A percentile compares a stretch with the other conserved stretches of the same genome.
These are phyloP conservation scores for Acidomyces sp. DNA, from an alignment of 495 filamentous ascomycete genomes.

Conservation along the genomic window DNA sequence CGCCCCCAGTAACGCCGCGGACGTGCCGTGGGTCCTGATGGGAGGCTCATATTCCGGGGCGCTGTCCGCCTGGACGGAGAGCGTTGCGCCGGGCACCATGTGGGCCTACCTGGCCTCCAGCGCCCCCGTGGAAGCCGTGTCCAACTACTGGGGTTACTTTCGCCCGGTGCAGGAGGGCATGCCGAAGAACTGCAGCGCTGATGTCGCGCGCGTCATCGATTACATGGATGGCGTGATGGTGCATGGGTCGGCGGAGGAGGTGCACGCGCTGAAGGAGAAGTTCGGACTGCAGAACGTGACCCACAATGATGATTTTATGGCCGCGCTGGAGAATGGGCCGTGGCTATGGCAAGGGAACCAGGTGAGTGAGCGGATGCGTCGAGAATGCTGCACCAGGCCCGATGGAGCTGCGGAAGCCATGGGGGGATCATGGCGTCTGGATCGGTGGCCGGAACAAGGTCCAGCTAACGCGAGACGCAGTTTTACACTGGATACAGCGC, in stretches of 20 bases:
- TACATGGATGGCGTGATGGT: slow-evolving; percentile 40
- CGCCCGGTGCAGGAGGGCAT: slow-evolving; percentile 48
- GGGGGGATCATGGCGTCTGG: too few species aligned
- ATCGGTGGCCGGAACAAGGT: too few species aligned
- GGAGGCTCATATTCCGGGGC: slow-evolving; percentile 57
- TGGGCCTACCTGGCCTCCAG: slow-evolving; percentile 55
- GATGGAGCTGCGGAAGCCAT: too few species aligned
- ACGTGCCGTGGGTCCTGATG: slow-evolving; percentile 48
- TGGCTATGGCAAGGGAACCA: slow-evolving; percentile 46
- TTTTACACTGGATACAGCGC: slow-evolving; percentile 35
- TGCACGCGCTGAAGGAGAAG: slow-evolving; percentile 41
- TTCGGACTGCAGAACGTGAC: slow-evolving; percentile 43
- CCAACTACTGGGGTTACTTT: slow-evolving; percentile 57
- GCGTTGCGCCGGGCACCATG: slow-evolving; percentile 46
- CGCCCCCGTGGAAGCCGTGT: slow-evolving; percentile 49
- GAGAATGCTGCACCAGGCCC: too few species aligned
- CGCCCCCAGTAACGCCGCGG: slow-evolving; percentile 36
- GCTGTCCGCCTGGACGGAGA: slow-evolving; percentile 49
- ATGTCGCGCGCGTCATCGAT: slow-evolving; percentile 42
- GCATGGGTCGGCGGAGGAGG: slow-evolving; percentile 32
- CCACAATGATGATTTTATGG: slow-evolving; percentile 47
- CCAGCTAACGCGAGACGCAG: too few species aligned
- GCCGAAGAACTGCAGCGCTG: slow-evolving; percentile 49
- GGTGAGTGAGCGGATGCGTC: too few species aligned
- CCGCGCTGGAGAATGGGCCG: slow-evolving; percentile 42